Evolutionary conservation across 2,329 filamentous ascomycete genomes (phyloP).

Genomic region (Talaromyces funiculosus): DNA sequence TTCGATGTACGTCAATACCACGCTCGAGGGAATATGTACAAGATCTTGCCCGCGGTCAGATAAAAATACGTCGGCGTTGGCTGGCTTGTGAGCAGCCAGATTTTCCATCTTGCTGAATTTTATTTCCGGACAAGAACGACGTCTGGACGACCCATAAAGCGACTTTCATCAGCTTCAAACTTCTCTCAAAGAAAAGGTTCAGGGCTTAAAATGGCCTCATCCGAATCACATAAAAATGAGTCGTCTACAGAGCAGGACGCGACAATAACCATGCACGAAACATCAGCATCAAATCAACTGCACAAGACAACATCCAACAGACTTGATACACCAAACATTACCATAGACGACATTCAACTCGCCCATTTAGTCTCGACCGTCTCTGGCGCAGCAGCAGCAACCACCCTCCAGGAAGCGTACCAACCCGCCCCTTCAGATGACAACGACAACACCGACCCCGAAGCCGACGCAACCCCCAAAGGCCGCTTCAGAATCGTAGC

Average conservation of each 20-base stretch:
- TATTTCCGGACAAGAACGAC: background rate
- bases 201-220: background rate
- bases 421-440: background rate
- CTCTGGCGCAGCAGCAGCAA: constrained; percentile 10
- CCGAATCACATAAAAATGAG: background rate
- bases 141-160: background rate
- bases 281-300: background rate
- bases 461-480: background rate
- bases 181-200: no score
- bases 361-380: constrained; percentile 24
- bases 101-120: background rate
- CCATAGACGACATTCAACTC: constrained; percentile 9
- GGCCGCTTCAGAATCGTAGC: constrained; percentile 5
- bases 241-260: background rate
- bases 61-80: background rate
- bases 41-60: background rate
- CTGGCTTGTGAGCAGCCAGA: background rate
- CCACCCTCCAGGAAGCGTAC: background rate
- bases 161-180: background rate
- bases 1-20: no score
- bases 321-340: background rate
- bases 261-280: background rate
- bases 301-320: background rate
- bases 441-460: background rate
- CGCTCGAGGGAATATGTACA: no score